These are phyloP conservation scores for Sphagnum magellanicum DNA, from an alignment of 228 moss, liverwort and hornwort genomes.

Conservation along the genomic window DNA sequence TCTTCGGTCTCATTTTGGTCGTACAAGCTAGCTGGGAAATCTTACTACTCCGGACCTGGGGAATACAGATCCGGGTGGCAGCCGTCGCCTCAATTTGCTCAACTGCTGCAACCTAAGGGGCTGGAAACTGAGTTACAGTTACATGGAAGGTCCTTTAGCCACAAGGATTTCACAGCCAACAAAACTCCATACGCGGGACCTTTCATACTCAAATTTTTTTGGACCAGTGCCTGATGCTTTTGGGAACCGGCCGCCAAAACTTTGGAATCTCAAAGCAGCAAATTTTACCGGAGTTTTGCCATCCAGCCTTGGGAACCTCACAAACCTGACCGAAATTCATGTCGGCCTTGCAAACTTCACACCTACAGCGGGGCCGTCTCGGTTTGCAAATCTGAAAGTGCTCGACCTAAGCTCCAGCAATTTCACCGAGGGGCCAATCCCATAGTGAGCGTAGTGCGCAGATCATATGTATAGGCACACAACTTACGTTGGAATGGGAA, in stretches of 20 bases:
- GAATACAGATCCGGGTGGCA: conserved; percentile 31
- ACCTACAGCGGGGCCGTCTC: conserved; percentile 28
- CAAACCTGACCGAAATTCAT: conserved; percentile 24
- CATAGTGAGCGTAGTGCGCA: too few relatives aligned
- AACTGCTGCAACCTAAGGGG: conserved; percentile 26
- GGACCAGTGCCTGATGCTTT: conserved; percentile 34
- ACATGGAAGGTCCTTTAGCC: conserved; percentile 33
- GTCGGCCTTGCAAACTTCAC: conserved; percentile 47
- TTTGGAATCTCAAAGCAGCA: conserved; percentile 17
- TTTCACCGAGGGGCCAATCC: conserved; percentile 40
- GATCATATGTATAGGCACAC: too few relatives aligned
- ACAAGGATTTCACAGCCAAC: conserved; percentile 18
- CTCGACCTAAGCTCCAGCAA: conserved; percentile 37
- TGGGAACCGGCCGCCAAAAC: conserved; percentile 22
- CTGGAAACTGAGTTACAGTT: conserved; percentile 45
- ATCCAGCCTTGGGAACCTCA: conserved; percentile 30
- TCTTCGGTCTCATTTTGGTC: background rate
- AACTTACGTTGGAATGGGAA: too few relatives aligned
- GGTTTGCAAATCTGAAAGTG: conserved; percentile 43
- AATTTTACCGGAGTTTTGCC: conserved; percentile 41
- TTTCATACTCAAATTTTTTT: conserved; percentile 36
- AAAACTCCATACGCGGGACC: conserved; percentile 33
- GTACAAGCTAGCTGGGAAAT: conserved; percentile 35
- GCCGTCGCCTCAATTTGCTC: conserved; percentile 31
- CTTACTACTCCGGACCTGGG: conserved; percentile 28